These are phyloP conservation scores for Fragaria nilgerrensis DNA, from an alignment of 306 rosid genomes.

Conservation along the genomic window DNA sequence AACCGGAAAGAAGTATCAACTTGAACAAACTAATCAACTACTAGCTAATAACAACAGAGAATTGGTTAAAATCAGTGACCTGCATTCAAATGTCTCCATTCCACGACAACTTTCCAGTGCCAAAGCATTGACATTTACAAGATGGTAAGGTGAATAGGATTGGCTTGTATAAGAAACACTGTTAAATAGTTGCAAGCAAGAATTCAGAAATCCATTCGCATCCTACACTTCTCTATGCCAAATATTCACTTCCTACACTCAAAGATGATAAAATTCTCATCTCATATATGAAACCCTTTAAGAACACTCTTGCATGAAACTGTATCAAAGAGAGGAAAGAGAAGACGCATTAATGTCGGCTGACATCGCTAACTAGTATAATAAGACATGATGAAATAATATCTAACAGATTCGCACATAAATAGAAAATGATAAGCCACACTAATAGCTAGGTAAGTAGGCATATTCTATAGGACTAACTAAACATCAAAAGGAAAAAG, in stretches of 20 bases:
- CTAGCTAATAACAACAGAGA: background rate
- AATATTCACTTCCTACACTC: background rate
- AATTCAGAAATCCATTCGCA: background rate
- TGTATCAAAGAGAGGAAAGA: background rate
- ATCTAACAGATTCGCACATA: background rate
- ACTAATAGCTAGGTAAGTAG: background rate
- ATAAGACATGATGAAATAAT: background rate
- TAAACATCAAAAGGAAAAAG: background rate
- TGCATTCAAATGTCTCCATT: background rate
- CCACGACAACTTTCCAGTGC: background rate
- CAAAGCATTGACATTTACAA: background rate
- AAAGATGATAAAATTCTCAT: background rate
- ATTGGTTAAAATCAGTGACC: background rate
- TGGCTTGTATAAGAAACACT: background rate
- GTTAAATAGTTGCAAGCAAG: background rate
- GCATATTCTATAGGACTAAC: background rate
- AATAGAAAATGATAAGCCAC: background rate
- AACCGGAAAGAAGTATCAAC: background rate
- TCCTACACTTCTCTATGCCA: background rate
- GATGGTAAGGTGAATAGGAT: background rate
- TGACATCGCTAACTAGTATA: background rate
- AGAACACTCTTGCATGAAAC: background rate
- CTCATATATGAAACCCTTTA: background rate
- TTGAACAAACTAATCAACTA: background rate
- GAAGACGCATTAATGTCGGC: background rate